phyloP scores from a whole-genome alignment of 2,329 filamentous ascomycete genomes.

The Fusarium drepaniforme region DNA sequence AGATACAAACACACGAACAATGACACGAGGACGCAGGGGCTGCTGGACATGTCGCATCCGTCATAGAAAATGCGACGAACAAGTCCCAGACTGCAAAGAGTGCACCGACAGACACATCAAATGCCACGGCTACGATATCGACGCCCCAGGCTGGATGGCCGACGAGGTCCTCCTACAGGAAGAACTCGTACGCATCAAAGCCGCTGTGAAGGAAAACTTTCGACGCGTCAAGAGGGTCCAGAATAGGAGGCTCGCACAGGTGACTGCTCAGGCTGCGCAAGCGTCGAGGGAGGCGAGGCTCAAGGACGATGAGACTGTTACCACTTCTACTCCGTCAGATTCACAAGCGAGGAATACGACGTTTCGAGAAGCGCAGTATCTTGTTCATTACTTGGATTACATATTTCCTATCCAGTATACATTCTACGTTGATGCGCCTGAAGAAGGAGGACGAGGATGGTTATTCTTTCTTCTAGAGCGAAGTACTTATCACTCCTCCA shows the following conservation, averaged over 20 bases:
- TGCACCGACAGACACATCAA: constrained; percentile 38
- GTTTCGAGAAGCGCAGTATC: constrained; percentile 42
- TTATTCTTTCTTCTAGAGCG: constrained; percentile 36
- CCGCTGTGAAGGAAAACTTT: constrained; percentile 40
- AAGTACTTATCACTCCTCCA: not conserved
- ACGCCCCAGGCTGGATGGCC: constrained; percentile 52
- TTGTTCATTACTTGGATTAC: constrained; percentile 46
- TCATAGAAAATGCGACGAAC: constrained; percentile 46
- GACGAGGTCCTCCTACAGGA: constrained; percentile 43
- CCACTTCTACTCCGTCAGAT: not conserved
- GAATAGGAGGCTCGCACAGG: constrained; percentile 9
- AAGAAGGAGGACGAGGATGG: constrained; percentile 44
- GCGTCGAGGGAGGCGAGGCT: not conserved
- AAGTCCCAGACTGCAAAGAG: constrained; percentile 37
- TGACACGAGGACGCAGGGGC: constrained; percentile 33
- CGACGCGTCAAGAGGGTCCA: constrained; percentile 25
- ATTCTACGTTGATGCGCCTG: constrained; percentile 42
- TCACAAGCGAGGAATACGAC: constrained; percentile 9
- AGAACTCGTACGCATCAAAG: constrained; percentile 41
- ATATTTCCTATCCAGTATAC: constrained; percentile 45
- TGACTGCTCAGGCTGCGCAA: not conserved
- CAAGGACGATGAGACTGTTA: not conserved
- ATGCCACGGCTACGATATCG: constrained; percentile 45
- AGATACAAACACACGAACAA: not conserved
- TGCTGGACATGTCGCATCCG: constrained; percentile 48